Evolutionary conservation across 73 alveolate species (phyloP), one percentile per base, ranked within the genome.

Genomic region (Paramecium sexaurelia): DNA sequence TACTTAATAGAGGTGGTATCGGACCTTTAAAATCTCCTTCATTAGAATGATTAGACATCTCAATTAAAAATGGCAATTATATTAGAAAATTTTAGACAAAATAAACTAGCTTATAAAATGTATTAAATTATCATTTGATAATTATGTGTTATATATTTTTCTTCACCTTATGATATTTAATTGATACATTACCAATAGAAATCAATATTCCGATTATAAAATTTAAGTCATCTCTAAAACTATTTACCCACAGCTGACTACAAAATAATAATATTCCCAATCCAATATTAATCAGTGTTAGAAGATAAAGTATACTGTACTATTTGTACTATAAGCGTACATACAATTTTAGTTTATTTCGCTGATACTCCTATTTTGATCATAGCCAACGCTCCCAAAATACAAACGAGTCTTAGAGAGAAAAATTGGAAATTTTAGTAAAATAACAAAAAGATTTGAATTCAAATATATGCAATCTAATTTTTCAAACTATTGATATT

Each of bases 341-440:
- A 78, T 75, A 40, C 75, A 8, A 61, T 78, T 8, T 36, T 24
- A 5, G 39, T 78, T 43, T 43, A 78, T 43, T 78, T 41, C 41
- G n/a, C 69, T 11, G 90, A 78, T 78, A 20, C 86, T 27, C 87
- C 55, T 6, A 78, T 78, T 41, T 33, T 78, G 71, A 45, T 47
- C 22, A 47, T 85, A 69, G 94, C 85, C 15, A 69, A 39, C 26
- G 71, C 78, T 17, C 37, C 71, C 35, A 26, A 75, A 5, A 67
- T 88, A 40, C 8, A 88, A 88, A 43, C 94, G 91, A 15, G 47
- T 75, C 2, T 20, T 19, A 43, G 61, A 85, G 39, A 91, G 94
- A 41, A 91, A 91, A 43, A 88, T 91, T 29, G 94, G 84, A 41
- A 88, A 88, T 88, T 88, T 88, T 22, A 68, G 41, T 22, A 87